A percentile compares a stretch with the other conserved stretches of the same genome.
Evolutionary conservation across 225 moss, liverwort and hornwort species (phyloP).

Genomic region (Bryoerythrophyllum caledonicum): DNA sequence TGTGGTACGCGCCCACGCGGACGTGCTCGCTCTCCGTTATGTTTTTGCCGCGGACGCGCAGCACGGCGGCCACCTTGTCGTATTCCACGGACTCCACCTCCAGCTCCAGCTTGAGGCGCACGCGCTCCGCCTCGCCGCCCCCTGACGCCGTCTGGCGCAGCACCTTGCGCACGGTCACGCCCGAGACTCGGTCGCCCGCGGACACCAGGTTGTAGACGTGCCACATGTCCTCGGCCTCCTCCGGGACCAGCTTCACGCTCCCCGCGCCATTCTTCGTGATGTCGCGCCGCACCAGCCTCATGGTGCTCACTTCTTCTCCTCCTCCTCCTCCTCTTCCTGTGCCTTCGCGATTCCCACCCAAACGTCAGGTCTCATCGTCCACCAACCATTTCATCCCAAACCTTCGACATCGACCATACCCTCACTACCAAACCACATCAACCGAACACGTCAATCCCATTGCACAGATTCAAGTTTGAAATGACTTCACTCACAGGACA

Average conservation of each 20-base stretch:
- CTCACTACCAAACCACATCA: too few species aligned
- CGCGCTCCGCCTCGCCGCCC: slow-evolving; percentile 78
- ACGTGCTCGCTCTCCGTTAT: slow-evolving; percentile 83
- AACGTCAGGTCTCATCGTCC: background rate
- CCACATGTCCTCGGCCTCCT: slow-evolving; percentile 94
- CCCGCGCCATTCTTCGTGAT: slow-evolving; percentile 70
- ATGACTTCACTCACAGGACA: background rate
- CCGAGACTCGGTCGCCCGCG: slow-evolving; percentile 63
- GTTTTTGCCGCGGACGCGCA: slow-evolving; percentile 92
- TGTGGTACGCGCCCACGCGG: slow-evolving; percentile 91
- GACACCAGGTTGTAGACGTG: slow-evolving; percentile 89
- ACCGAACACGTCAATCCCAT: background rate
- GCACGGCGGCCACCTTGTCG: slow-evolving; percentile 87
- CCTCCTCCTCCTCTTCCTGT: slow-evolving; percentile 16
- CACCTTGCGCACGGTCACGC: slow-evolving; percentile 90
- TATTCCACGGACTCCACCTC: slow-evolving; percentile 91
- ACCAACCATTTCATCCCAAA: too few species aligned
- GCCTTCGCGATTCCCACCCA: slow-evolving; percentile 18
- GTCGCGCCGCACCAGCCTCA: slow-evolving; percentile 69
- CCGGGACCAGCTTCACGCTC: slow-evolving; percentile 79
- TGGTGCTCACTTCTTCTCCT: slow-evolving; percentile 13
- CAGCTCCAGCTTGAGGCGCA: slow-evolving; percentile 83
- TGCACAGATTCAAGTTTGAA: background rate
- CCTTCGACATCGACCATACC: too few species aligned
- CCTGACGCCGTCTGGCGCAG: slow-evolving; percentile 89